phyloP scores from a whole-genome alignment of 345 rosid genomes.

The Psidium guajava region DNA sequence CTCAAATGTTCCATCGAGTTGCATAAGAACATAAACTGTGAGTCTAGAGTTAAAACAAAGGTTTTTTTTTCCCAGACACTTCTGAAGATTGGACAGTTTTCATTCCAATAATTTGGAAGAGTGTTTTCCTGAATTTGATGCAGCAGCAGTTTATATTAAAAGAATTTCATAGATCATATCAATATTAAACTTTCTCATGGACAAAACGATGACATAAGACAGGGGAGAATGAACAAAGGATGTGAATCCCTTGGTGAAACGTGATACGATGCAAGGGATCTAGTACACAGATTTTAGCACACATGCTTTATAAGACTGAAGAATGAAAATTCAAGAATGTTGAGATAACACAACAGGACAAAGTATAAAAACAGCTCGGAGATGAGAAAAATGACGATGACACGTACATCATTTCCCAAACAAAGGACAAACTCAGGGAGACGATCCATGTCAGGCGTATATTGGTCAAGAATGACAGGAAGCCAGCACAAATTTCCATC shows the following conservation, averaged over 20 bases:
- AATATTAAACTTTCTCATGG: not conserved
- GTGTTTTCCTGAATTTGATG: not conserved
- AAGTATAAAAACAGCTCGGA: not conserved
- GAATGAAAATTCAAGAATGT: not conserved
- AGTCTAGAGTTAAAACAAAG: not conserved
- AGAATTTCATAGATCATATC: not conserved
- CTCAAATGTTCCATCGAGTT: not conserved
- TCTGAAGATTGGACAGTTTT: not conserved
- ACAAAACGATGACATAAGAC: not conserved
- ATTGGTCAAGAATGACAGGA: constrained; percentile 90
- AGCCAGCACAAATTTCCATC: constrained; percentile 70
- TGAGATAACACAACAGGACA: not conserved
- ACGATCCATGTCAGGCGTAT: constrained; percentile 92
- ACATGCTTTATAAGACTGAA: not conserved
- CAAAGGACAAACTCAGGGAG: constrained; percentile 83
- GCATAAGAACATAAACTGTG: not conserved
- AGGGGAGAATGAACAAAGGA: not conserved
- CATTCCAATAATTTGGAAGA: not conserved
- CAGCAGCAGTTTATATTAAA: not conserved
- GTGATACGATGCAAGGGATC: not conserved
- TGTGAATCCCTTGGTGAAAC: not conserved
- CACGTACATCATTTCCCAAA: constrained; percentile 93
- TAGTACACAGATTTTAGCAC: not conserved
- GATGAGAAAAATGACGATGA: not conserved
- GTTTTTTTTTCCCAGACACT: not conserved